Evolutionary conservation across 345 rosid species (phyloP).

Genomic region (Camelina hispida): DNA sequence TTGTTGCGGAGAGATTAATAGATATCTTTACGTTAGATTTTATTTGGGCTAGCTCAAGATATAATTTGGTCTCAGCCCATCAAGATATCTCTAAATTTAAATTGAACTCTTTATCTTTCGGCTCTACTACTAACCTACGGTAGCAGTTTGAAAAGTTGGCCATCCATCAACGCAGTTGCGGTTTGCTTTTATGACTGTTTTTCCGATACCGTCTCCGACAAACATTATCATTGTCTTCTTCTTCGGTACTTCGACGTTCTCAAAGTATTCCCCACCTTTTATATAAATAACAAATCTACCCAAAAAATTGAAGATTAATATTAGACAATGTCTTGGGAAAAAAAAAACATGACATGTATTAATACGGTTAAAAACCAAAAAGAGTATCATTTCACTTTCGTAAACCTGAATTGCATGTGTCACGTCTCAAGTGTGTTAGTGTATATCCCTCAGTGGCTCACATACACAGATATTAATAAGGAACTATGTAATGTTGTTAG

Average conservation of each 20-base stretch:
- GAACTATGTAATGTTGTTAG: no score
- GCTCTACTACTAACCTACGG: slow-evolving; percentile 64
- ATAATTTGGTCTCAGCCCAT: not conserved
- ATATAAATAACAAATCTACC: slow-evolving; percentile 74
- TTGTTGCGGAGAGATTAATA: no score
- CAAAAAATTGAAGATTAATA: not conserved
- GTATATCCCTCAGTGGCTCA: no score
- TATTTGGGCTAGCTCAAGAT: not conserved
- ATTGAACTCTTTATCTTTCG: no score
- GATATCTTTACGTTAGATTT: not conserved
- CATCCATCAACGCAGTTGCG: slow-evolving; percentile 64
- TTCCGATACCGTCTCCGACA: slow-evolving; percentile 75
- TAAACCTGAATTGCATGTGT: no score
- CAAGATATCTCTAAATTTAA: not conserved
- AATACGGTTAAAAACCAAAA: no score
- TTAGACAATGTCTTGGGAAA: no score
- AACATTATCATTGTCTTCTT: slow-evolving; percentile 65
- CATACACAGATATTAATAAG: no score
- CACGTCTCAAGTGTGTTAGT: no score
- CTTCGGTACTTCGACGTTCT: slow-evolving; percentile 70
- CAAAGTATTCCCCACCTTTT: slow-evolving; percentile 72
- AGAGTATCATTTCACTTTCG: no score
- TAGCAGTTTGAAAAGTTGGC: slow-evolving; percentile 85
- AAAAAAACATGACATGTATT: no score
- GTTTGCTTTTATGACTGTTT: slow-evolving; percentile 62